Base-by-base conservation (phyloP, 768 basidiomycete genomes). In the Russula virescens region DNA sequence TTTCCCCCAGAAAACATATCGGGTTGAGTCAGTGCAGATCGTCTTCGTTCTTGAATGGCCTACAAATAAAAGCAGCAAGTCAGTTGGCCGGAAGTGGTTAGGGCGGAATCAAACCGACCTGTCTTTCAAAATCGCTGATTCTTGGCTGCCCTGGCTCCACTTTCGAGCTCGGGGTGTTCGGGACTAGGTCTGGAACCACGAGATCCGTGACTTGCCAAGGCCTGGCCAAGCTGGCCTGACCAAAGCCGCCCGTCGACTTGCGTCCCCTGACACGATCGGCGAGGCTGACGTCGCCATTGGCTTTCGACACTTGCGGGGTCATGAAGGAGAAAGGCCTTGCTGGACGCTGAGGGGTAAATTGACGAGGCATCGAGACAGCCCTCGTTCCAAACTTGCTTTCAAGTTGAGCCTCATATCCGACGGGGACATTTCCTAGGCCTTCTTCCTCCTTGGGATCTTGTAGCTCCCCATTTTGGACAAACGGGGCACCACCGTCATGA, bases 31-130 rank as follows among this genome's bases (percentile, higher is more conserved):
- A 86, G 69, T 0, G 86, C 86, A 58, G 84, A 86, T 11, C 80
- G 77, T 26, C 86, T 74, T 10, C 87, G 79, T 57, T 86, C 85
- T 65, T 81, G 79, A 46, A 88, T 87, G 0, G 83, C 85, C 78
- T 82, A 59, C 31, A 43, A n/a, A 43, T 8, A 28, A 23, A 23
- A 14, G 25, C 10, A 34, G 8, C 19, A 58, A 18, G 18, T 14
- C 14, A 31, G 49, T 50, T 9, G 51, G 43, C 43, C 5, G n/a
- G 14, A 10, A 16, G 0, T n/a, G 21, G 11, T 31, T 19, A 1
- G 9, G 26, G 18, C 18, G 26, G 38, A 53, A 34, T 14, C 7
- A n/a, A 7, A 14, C 47, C 16, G 31, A 51, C 68, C 59, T 60
- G 65, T 45, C 43, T 46, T 59, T 49, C 63, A 40, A 34, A 31